These are phyloP conservation scores for Melocanna baccifera DNA, from an alignment of 176 grass and related monocot species.

Conservation along the genomic window DNA sequence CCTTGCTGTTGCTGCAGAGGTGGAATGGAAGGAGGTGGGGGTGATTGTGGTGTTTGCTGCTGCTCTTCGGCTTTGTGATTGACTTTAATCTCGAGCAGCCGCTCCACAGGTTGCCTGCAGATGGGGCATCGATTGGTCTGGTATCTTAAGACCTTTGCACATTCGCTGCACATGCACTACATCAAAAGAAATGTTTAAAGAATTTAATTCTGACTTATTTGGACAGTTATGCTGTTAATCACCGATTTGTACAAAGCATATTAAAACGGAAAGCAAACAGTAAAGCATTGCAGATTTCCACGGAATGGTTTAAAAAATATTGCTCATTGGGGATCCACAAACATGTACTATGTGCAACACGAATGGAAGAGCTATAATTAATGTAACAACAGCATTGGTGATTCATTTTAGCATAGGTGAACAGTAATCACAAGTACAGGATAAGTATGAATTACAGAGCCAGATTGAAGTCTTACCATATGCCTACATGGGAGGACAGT, in stretches of 20 bases:
- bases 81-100: slow-evolving; percentile 58
- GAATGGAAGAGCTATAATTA: too few relatives aligned
- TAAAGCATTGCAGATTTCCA: neutral
- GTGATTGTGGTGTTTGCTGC: neutral
- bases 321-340: neutral
- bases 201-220: neutral
- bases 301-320: neutral
- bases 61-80: slow-evolving; percentile 44
- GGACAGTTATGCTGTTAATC: neutral
- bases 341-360: too few relatives aligned
- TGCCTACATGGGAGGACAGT: slow-evolving; percentile 71
- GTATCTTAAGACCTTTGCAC: slow-evolving; percentile 62
- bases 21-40: neutral
- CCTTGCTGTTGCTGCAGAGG: neutral
- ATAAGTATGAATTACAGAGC: too few relatives aligned
- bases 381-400: too few relatives aligned
- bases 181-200: slow-evolving; percentile 8
- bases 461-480: slow-evolving; percentile 36
- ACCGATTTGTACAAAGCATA: neutral
- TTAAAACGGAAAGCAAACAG: neutral
- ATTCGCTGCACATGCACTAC: slow-evolving; percentile 69
- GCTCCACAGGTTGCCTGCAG: slow-evolving; percentile 65
- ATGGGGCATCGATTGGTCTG: slow-evolving; percentile 63
- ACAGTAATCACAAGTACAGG: neutral
- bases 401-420: too few relatives aligned